Base-by-base conservation (phyloP, 2,329 filamentous ascomycete species). In the Fusarium pseudoanthophilum region DNA sequence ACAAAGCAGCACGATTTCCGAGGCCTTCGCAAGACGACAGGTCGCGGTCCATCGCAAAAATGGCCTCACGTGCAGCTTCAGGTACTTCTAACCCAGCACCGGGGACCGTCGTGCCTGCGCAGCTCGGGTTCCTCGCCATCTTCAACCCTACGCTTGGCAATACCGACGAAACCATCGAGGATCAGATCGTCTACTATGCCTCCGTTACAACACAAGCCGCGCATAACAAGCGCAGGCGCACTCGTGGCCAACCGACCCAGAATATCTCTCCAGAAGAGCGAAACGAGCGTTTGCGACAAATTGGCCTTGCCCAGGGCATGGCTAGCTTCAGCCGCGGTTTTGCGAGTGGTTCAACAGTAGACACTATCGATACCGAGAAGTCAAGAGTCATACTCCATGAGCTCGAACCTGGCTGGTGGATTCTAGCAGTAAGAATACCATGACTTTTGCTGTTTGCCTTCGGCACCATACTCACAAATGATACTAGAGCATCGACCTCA, bases 291-390 rank as follows among this genome's bases (percentile, higher is more conserved):
- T 85, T 98, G 78, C 90, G 96, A 73, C 95, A 98, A 85, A 95
- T 99, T 80, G 96, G 96, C 42, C 90, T 99, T 72, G 96, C 96
- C 45, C 96, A 99, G 84, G 96, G 95, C 80, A 97, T 98, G 92
- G 92, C 97, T 67, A 93, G 92, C 80, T 99, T 99, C 84, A 93
- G 93, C 78, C 92, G 91, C 79, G 95, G 91, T 77, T 99, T 99
- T 82, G 93, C 95, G 5, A 88, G 90, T 69, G 93, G 92, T 67
- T 87, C 91, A 74, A 82, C 93, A 4, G 89, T 98, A 43, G 94
- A 97, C 78, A 91, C 91, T 15, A 92, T 99, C 67, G 96, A 99
- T 79, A 98, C 96, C 2, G 93, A 97, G 77, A 96, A 93, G 84
- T 91, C 92, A 56, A 90, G 95, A 37, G 92, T 98, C 39, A 87